phyloP scores from a whole-genome alignment of 345 rosid species.

The Eutrema heterophyllum region DNA sequence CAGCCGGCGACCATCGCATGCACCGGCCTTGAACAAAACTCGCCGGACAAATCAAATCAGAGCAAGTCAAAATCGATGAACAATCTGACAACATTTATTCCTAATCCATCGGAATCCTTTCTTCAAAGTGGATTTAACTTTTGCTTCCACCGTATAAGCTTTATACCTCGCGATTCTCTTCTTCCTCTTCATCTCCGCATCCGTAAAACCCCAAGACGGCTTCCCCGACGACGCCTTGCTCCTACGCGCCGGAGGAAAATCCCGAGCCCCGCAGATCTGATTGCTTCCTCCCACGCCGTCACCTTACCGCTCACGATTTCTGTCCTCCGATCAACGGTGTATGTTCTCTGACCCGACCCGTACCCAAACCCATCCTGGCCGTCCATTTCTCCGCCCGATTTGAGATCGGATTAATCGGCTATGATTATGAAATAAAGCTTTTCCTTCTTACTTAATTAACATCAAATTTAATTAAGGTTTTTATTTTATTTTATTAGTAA shows the following conservation, averaged over 20 bases:
- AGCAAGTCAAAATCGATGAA: conserved; percentile 26
- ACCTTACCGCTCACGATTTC: conserved; percentile 54
- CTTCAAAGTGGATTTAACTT: conserved; percentile 44
- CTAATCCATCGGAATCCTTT: conserved; percentile 59
- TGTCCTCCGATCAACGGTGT: conserved; percentile 25
- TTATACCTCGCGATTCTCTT: conserved; percentile 61
- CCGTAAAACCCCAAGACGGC: conserved; percentile 41
- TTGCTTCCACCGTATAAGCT: conserved; percentile 55
- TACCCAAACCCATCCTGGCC: conserved; percentile 10
- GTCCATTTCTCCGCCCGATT: conserved; percentile 28
- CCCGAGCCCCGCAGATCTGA: conserved; percentile 34
- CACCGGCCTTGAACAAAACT: neutral
- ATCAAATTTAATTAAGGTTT: neutral
- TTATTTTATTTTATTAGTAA: neutral
- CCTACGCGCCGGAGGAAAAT: conserved; percentile 31
- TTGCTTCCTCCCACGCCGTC: conserved; percentile 8
- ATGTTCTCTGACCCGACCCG: conserved; percentile 38
- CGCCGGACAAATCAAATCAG: neutral
- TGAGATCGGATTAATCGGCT: neutral
- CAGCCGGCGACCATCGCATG: neutral
- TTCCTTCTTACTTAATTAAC: neutral
- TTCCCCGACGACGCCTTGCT: neutral
- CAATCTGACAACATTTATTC: conserved; percentile 50
- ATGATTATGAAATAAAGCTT: neutral
- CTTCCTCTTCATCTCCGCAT: conserved; percentile 55